These are phyloP conservation scores for Phialophora chinensis DNA, from an alignment of 2,329 filamentous ascomycete genomes.

Conservation along the genomic window DNA sequence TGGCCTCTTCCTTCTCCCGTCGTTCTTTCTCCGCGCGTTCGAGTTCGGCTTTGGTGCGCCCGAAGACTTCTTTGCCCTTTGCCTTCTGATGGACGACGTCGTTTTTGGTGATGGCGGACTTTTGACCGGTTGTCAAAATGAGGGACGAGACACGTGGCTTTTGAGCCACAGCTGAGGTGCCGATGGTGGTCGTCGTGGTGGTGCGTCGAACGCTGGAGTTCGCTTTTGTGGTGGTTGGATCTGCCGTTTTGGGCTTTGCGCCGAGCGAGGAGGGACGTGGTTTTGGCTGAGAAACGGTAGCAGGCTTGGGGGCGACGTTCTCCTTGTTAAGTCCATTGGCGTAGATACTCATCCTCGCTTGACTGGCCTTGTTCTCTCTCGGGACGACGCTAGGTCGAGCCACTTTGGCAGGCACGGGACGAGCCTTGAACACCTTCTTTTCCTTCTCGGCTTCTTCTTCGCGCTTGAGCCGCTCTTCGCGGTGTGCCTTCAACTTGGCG, in stretches of 20 bases:
- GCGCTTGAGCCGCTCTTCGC: conserved; percentile 55
- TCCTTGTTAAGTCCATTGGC: conserved; percentile 35
- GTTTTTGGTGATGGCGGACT: conserved; percentile 34
- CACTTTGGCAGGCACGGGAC: conserved; percentile 48
- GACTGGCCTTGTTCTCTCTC: conserved; percentile 55
- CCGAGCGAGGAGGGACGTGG: conserved; percentile 27
- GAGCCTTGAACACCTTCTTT: conserved; percentile 54
- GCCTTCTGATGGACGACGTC: conserved; percentile 39
- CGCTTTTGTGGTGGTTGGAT: conserved; percentile 16
- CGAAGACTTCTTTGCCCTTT: conserved; percentile 43
- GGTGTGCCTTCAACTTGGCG: conserved; percentile 58
- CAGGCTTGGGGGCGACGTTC: conserved; percentile 32
- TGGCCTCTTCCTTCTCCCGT: conserved; percentile 44
- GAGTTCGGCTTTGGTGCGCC: conserved; percentile 38
- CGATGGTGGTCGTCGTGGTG: conserved; percentile 17
- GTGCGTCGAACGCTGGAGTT: conserved; percentile 35
- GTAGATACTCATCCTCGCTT: conserved; percentile 49
- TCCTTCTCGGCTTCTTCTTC: conserved; percentile 49
- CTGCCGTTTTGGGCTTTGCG: conserved; percentile 14
- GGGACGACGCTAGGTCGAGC: conserved; percentile 43
- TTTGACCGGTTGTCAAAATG: conserved; percentile 30
- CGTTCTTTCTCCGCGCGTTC: conserved; percentile 41
- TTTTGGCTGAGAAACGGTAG: conserved; percentile 5
- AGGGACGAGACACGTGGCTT: conserved; percentile 33
- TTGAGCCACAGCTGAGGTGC: conserved; percentile 1